Percentiles rank a stretch among this genome's conserved stretches.
Evolutionary conservation across 371 early-diverging fungal species (phyloP).

Genomic region (Mortierella sp.): DNA sequence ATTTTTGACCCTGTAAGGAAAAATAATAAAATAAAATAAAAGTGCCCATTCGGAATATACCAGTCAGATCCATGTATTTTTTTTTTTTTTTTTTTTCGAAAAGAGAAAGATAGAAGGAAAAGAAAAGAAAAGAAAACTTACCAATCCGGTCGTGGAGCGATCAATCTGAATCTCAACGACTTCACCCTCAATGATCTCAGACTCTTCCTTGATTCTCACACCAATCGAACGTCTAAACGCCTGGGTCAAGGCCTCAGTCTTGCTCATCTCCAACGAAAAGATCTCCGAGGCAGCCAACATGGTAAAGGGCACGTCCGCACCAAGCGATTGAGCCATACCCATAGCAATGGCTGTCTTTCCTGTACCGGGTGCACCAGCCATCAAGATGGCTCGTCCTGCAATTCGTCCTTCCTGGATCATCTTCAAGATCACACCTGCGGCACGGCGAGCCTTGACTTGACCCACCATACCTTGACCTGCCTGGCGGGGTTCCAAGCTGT

Average conservation of each 20-base stretch:
- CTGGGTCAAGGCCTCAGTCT: constrained; percentile 98
- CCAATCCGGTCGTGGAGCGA: constrained; percentile 87
- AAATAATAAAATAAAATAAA: background rate
- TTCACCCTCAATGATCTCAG: constrained; percentile 99
- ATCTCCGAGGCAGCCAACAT: constrained; percentile 97
- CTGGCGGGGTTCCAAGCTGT: constrained; percentile 86
- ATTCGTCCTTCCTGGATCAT: constrained; percentile 96
- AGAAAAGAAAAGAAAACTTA: constrained; percentile 53
- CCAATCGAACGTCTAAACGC: constrained; percentile 98
- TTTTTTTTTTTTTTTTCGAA: background rate
- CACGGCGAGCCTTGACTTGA: constrained; percentile 94
- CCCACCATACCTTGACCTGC: constrained; percentile 98
- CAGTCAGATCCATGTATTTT: background rate
- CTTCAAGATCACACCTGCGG: constrained; percentile 94
- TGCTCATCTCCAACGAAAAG: constrained; percentile 97
- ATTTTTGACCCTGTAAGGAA: constrained; percentile 82
- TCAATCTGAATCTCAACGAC: constrained; percentile 98
- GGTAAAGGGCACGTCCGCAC: constrained; percentile 96
- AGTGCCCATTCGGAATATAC: background rate
- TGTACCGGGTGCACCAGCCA: constrained; percentile 99
- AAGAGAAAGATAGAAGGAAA: background rate
- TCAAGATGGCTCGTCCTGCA: constrained; percentile 96
- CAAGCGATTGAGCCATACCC: constrained; percentile 94
- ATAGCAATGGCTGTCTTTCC: constrained; percentile 97
- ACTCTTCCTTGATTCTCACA: constrained; percentile 98